A percentile compares a stretch with the other conserved stretches of the same genome.
Conservation (phyloP, 2,329 filamentous ascomycete genomes). For the Botrytis elliptica region DNA sequence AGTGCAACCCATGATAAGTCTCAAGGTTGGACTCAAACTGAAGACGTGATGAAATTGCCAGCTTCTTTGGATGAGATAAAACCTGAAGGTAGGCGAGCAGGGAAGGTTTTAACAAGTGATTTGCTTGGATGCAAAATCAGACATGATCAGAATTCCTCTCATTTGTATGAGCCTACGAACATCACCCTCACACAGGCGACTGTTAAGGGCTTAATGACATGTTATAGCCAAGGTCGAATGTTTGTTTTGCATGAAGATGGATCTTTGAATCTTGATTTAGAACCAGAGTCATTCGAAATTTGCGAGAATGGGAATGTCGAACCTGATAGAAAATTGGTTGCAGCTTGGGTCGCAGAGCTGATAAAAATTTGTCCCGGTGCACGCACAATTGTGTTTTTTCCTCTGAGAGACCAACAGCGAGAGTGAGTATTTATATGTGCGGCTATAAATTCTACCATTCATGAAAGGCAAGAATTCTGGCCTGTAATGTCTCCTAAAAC, state of each 20-base stretch:
- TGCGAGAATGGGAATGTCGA: conserved; percentile 6
- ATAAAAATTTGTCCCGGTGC: conserved; percentile 43
- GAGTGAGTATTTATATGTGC: conserved; percentile 31
- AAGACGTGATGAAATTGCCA: background rate
- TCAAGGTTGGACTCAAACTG: background rate
- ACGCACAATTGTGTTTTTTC: conserved; percentile 47
- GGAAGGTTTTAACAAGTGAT: conserved; percentile 10
- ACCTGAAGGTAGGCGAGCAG: background rate
- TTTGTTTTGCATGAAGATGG: conserved; percentile 29
- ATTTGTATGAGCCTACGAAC: background rate
- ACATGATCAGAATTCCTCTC: background rate
- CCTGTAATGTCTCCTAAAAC: background rate
- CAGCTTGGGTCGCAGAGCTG: conserved; percentile 24
- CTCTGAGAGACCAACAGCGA: conserved; percentile 47
- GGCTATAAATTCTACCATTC: background rate
- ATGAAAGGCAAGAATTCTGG: background rate
- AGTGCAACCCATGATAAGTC: background rate
- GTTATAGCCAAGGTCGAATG: conserved; percentile 31
- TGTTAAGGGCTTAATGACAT: conserved; percentile 25
- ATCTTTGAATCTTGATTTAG: conserved; percentile 5
- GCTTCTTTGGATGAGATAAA: background rate
- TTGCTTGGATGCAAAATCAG: conserved; percentile 16
- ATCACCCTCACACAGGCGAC: conserved; percentile 21
- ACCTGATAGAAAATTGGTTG: conserved; percentile 19
- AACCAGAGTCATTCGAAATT: conserved; percentile 7